phyloP scores from a whole-genome alignment of 2,329 filamentous ascomycete genomes.

The Cadophora malorum region DNA sequence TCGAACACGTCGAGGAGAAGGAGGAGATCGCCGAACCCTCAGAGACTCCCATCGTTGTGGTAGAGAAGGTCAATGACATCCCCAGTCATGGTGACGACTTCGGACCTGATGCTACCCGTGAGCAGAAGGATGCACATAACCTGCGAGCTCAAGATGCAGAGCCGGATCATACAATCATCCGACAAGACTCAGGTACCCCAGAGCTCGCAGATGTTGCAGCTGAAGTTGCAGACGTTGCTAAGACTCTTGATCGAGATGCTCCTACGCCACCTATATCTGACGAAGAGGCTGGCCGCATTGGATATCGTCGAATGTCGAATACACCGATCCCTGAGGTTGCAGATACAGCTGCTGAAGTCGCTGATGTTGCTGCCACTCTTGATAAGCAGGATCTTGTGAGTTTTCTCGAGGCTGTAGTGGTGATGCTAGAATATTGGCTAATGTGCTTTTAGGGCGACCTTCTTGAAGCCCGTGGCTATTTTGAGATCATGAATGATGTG shows the following conservation, averaged over 20 bases:
- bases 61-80: conserved; percentile 47
- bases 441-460: conserved; percentile 14
- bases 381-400: conserved; percentile 22
- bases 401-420: background rate
- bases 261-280: conserved; percentile 46
- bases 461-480: conserved; percentile 17
- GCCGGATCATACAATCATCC: conserved; percentile 45
- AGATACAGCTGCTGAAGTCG: conserved; percentile 53
- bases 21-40: conserved; percentile 8
- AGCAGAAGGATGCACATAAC: conserved; percentile 46
- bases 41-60: conserved; percentile 37
- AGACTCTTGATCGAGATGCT: conserved; percentile 44
- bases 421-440: background rate
- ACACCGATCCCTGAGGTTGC: conserved; percentile 52
- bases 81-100: conserved; percentile 48
- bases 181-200: conserved; percentile 27
- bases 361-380: conserved; percentile 50
- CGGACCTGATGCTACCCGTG: conserved; percentile 43
- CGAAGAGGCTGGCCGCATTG: conserved; percentile 44
- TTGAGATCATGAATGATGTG: conserved; percentile 18
- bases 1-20: conserved; percentile 16
- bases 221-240: conserved; percentile 52
- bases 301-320: conserved; percentile 46
- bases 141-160: conserved; percentile 45
- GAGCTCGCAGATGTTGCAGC: conserved; percentile 40